Conservation (phyloP, 2,329 filamentous ascomycete species). For the Nannizziopsis arthrosporioides region DNA sequence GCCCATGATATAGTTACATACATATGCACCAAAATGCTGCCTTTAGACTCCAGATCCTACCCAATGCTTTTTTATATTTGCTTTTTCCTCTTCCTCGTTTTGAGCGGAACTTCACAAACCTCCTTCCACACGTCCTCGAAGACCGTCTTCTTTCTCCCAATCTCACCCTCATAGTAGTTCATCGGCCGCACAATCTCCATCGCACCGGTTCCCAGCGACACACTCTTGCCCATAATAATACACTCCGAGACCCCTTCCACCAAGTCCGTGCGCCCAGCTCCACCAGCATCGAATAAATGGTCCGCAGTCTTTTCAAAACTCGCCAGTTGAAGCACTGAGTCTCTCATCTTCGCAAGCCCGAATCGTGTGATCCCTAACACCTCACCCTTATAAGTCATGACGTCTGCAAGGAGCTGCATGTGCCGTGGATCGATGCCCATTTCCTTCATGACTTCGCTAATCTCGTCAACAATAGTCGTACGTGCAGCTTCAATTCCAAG, state of each 20-base stretch:
- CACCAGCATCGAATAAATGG: constrained; percentile 89
- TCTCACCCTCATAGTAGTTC: constrained; percentile 51
- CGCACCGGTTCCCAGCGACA: constrained; percentile 79
- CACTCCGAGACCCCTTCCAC: constrained; percentile 93
- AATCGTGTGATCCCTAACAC: constrained; percentile 94
- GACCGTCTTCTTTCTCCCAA: constrained; percentile 45
- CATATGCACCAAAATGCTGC: background rate
- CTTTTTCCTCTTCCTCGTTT: constrained; percentile 1
- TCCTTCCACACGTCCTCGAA: constrained; percentile 54
- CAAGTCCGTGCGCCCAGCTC: constrained; percentile 77
- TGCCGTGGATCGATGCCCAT: constrained; percentile 97
- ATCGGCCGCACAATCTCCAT: constrained; percentile 78
- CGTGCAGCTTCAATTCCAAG: constrained; percentile 92
- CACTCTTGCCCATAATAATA: constrained; percentile 96
- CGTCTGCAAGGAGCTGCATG: constrained; percentile 92
- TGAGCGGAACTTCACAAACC: background rate
- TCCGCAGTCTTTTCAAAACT: constrained; percentile 98
- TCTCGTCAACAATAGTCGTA: constrained; percentile 78
- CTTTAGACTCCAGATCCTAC: background rate
- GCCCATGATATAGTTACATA: too few relatives aligned
- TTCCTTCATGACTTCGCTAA: constrained; percentile 74
- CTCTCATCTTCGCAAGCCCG: constrained; percentile 89
- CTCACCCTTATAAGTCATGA: constrained; percentile 98
- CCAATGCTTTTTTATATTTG: background rate
- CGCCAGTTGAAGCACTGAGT: constrained; percentile 83